Base-by-base conservation (phyloP, 805 yeast species). In the Ogataea methylovora region DNA sequence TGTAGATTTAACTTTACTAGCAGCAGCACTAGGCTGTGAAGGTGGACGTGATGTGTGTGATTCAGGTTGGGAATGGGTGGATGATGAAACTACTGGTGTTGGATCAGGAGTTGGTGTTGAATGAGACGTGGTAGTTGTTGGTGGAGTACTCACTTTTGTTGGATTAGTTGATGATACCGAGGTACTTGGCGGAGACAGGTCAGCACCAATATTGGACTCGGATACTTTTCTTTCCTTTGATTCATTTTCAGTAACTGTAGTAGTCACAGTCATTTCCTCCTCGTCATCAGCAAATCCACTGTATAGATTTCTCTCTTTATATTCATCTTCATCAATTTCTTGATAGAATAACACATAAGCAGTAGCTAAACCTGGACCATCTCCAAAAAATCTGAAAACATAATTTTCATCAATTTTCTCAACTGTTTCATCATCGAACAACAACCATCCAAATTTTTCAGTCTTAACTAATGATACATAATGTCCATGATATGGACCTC, bases 401-500 rank as follows among this genome's bases (percentile, higher is more conserved):
- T 81, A 86, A 27, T 73, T 65, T 41, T 86, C 95, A 44, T 80
- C 86, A 8, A 92, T 87, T 12, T 81, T 63, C 53, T 90, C 97
- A 2, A 90, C 96, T 5, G 92, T 79, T 56, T 92, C 97, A 55
- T 92, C 98, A 54, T 92, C 98, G 60, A 84, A 92, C 37, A 92
- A 60, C 21, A 92, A 61, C 98, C 98, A 92, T 0, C 95, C 88
- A 27, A 75, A 73, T 16, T 71, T 67, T 35, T 73, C 77, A 5
- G 87, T 80, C 51, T 86, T 86, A 39, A 92, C 81, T 5, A 92
- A 63, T 0, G 95, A 72, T 8, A 92, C 90, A 55, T 92, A 92
- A 54, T 92, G 98, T 0, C 98, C 98, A 59, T 88, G 96, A 63
- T 86, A 87, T 1, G 97, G 97, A 0, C 97, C 97, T 4, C 96